Conservation (phyloP, 495 filamentous ascomycete species). For the Neurospora discreta region DNA sequence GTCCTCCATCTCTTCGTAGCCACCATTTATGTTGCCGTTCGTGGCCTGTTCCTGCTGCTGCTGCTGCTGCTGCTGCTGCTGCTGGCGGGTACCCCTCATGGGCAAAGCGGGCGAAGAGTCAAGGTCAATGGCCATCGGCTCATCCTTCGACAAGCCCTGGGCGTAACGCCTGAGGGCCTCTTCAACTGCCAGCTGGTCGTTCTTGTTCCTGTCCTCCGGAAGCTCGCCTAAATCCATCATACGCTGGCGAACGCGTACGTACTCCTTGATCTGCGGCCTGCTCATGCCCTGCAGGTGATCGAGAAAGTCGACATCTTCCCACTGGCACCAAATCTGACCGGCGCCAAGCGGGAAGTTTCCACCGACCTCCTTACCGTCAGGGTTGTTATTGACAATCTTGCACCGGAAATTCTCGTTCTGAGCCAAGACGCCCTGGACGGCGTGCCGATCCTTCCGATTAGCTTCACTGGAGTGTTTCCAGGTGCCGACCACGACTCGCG, state of each 20-base stretch:
- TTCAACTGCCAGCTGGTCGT: slow-evolving; percentile 36
- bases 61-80: background rate
- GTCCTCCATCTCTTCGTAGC: slow-evolving; percentile 7
- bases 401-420: slow-evolving; percentile 43
- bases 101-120: slow-evolving; percentile 6
- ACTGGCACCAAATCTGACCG: slow-evolving; percentile 42
- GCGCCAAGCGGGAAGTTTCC: slow-evolving; percentile 42
- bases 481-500: slow-evolving; percentile 37
- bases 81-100: slow-evolving; percentile 7
- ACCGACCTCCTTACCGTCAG: slow-evolving; percentile 34
- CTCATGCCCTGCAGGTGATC: slow-evolving; percentile 31
- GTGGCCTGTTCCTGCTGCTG: background rate
- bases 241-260: slow-evolving; percentile 37
- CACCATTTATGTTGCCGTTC: slow-evolving; percentile 2
- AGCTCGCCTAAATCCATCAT: slow-evolving; percentile 37
- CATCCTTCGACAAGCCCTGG: slow-evolving; percentile 13
- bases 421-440: slow-evolving; percentile 40
- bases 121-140: background rate
- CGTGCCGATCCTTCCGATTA: slow-evolving; percentile 33
- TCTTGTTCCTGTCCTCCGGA: slow-evolving; percentile 29
- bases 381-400: slow-evolving; percentile 38
- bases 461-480: slow-evolving; percentile 35
- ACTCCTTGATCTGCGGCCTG: slow-evolving; percentile 43
- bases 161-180: slow-evolving; percentile 33
- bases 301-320: slow-evolving; percentile 41